A percentile compares a stretch with the other conserved stretches of the same genome.
Conservation (phyloP, 805 yeast genomes). For the Kodamaea jinghongensis region DNA sequence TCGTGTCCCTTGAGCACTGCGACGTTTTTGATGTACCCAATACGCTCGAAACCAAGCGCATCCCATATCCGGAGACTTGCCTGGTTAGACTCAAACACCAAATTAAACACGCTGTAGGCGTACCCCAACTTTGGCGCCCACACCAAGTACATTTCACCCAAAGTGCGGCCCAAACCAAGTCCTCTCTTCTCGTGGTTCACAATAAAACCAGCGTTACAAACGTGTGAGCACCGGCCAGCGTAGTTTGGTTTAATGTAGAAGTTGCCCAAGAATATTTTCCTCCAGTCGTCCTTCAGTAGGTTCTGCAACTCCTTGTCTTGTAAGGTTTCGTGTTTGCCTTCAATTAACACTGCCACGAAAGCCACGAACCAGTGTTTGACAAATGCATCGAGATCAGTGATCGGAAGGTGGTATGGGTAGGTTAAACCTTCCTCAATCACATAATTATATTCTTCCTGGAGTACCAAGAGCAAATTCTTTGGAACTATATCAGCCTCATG, state of each 20-base stretch:
- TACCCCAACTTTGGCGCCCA: constrained; percentile 82
- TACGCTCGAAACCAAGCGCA: constrained; percentile 69
- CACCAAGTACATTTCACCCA: constrained; percentile 64
- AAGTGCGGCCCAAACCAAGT: constrained; percentile 60
- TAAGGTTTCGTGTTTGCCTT: constrained; percentile 26
- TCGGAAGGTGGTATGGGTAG: constrained; percentile 55
- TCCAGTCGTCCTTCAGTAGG: constrained; percentile 42
- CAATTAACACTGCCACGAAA: constrained; percentile 62
- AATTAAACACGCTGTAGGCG: constrained; percentile 78
- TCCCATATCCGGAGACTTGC: constrained; percentile 86
- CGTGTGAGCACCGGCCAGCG: constrained; percentile 78
- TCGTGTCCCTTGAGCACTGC: constrained; percentile 66
- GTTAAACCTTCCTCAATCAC: constrained; percentile 74
- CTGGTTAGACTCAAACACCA: constrained; percentile 77
- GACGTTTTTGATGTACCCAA: constrained; percentile 73
- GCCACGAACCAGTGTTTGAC: constrained; percentile 63
- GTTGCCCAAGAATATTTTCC: constrained; percentile 57
- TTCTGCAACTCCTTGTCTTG: constrained; percentile 27
- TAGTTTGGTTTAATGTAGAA: constrained; percentile 87
- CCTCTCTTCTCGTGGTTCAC: constrained; percentile 65
- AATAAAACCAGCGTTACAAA: constrained; percentile 83
- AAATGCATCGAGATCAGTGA: constrained; percentile 48
- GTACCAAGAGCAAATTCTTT: constrained; percentile 39
- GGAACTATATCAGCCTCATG: constrained; percentile 52
- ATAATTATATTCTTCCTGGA: constrained; percentile 54